Base-by-base conservation (phyloP, 1,139 yeast genomes). In the Scheffersomyces quercinus region DNA sequence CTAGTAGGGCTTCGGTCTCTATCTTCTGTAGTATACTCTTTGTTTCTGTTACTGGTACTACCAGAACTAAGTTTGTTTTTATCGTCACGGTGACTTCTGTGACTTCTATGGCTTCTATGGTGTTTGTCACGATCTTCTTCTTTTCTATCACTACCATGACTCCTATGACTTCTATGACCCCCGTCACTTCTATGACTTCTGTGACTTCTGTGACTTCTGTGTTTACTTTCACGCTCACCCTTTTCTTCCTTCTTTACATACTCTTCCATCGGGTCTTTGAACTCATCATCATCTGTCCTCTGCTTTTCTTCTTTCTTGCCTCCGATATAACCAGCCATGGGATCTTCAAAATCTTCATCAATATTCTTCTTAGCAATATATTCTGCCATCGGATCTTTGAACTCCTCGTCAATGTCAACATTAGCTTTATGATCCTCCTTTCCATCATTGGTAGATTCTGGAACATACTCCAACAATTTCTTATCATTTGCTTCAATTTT, bases 291-390 rank as follows among this genome's bases (percentile, higher is more conserved):
- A 16, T 47, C 56, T 33, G 53, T 8, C 26, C 26, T 5, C 54
- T 58, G 16, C 52, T 58, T 20, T 13, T 46, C 45, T 12, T 14
- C 28, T 14, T 9, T 38, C 14, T 20, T 31, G 5, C 24, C 13
- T 32, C 11, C 37, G 6, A 29, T 28, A 15, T 29, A n/a, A 15
- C 15, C 29, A 7, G 24, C 62, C 46, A 56, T 51, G 5, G 54
- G 55, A 36, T 51, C 61, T 38, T 44, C 39, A 37, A 54, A 54
- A 6, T 53, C 58, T 12, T 53, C 59, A 16, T 47, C 47, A 10
- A 8, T 16, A 16, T 20, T 37, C 9, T 26, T 28, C 11, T 14
- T 13, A 24, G n/a, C 36, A 9, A 29, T 38, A 15, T 28, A 9
- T 9, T 20, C 32, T 9, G 24, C 62, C 45, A 56, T 51, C 3